phyloP scores from a whole-genome alignment of 192 early-diverging fungal species.

The Mortierella claussenii region DNA sequence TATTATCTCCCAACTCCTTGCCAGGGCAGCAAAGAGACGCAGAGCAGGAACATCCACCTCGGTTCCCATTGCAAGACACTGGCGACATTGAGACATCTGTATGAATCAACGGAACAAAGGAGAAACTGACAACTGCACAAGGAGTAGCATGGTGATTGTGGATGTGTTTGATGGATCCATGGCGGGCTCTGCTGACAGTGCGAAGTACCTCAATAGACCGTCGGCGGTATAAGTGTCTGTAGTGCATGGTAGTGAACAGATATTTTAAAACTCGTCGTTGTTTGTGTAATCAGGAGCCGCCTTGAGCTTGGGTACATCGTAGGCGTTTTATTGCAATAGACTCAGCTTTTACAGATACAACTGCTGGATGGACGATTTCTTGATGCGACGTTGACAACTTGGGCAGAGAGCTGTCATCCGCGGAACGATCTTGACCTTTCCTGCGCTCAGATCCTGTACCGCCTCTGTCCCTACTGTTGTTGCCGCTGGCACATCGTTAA shows the following conservation, averaged over 20 bases:
- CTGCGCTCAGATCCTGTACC: too few species aligned
- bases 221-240: too few species aligned
- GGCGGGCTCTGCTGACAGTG: not conserved
- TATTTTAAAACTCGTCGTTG: too few species aligned
- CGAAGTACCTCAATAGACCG: not conserved
- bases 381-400: constrained; percentile 27
- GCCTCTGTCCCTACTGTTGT: too few species aligned
- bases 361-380: constrained; percentile 15
- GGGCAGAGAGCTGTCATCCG: constrained; percentile 15
- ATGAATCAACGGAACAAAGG: not conserved
- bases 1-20: too few species aligned
- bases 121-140: too few species aligned
- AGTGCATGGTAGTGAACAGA: too few species aligned
- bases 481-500: too few species aligned
- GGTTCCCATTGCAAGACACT: not conserved
- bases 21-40: too few species aligned
- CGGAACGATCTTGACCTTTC: constrained; percentile 17
- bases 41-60: not conserved
- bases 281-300: too few species aligned
- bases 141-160: not conserved
- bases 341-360: constrained; percentile 21
- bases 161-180: not conserved
- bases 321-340: not conserved
- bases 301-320: too few species aligned
- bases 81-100: not conserved